Evolutionary conservation across 768 basidiomycete genomes (phyloP).

Genomic region (Boletus sp.): DNA sequence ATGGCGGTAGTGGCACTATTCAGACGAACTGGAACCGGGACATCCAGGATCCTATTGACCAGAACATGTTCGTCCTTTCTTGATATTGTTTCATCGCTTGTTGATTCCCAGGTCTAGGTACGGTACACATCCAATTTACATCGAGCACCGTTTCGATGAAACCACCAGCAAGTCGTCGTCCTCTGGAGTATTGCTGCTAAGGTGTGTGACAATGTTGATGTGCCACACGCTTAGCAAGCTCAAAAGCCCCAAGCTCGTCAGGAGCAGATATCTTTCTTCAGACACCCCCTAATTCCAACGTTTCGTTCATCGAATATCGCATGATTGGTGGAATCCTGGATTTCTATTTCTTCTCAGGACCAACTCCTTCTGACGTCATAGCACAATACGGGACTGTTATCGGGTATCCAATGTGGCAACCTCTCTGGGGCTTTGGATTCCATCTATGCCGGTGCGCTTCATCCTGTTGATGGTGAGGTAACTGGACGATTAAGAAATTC

Average conservation of each 20-base stretch:
- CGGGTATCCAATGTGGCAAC: slow-evolving; percentile 68
- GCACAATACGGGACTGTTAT: slow-evolving; percentile 66
- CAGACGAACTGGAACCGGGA: slow-evolving; percentile 70
- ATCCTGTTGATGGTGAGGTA: background rate
- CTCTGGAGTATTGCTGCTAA: slow-evolving; percentile 74
- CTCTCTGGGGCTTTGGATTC: slow-evolving; percentile 74
- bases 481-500: no score
- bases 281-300: slow-evolving; percentile 51
- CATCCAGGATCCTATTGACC: slow-evolving; percentile 56
- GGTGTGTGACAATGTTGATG: slow-evolving; percentile 33
- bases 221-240: background rate
- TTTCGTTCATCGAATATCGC: slow-evolving; percentile 67
- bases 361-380: slow-evolving; percentile 50
- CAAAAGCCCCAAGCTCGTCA: slow-evolving; percentile 43
- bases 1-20: slow-evolving; percentile 51
- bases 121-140: slow-evolving; percentile 64
- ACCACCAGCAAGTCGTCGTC: slow-evolving; percentile 49
- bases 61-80: slow-evolving; percentile 49
- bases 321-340: slow-evolving; percentile 72
- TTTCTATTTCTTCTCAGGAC: slow-evolving; percentile 71
- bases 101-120: slow-evolving; percentile 41
- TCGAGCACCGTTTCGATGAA: slow-evolving; percentile 64
- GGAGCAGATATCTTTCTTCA: slow-evolving; percentile 68
- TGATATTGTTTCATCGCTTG: background rate
- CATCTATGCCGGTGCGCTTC: slow-evolving; percentile 58